Conservation (phyloP, 495 filamentous ascomycete species). For the Penicillium salamii region DNA sequence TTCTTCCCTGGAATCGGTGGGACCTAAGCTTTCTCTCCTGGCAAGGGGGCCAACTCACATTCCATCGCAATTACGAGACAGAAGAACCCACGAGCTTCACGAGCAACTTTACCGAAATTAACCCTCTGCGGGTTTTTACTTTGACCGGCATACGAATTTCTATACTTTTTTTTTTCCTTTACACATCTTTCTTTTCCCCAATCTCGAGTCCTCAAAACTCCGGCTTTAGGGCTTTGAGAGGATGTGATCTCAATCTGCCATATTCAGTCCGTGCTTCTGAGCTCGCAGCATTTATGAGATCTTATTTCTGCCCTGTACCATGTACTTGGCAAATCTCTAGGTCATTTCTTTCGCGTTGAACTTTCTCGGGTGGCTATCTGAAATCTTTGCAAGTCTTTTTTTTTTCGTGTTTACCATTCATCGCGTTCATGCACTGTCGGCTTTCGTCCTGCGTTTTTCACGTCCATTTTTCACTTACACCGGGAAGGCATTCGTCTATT, state of each 20-base stretch:
- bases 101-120: constrained; percentile 27
- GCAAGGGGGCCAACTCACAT: constrained; percentile 9
- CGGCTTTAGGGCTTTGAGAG: too few species aligned
- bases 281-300: neutral
- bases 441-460: constrained; percentile 25
- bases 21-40: neutral
- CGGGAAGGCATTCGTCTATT: constrained; percentile 24
- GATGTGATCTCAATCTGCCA: neutral
- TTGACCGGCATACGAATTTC: constrained; percentile 24
- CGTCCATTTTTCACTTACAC: constrained; percentile 20
- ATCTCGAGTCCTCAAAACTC: too few species aligned
- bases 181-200: too few species aligned
- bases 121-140: constrained; percentile 6
- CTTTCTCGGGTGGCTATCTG: constrained; percentile 32
- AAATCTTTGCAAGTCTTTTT: constrained; percentile 11
- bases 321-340: neutral
- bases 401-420: constrained; percentile 22
- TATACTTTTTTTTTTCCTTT: constrained; percentile 18
- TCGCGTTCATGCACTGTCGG: constrained; percentile 19
- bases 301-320: neutral
- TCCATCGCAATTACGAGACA: constrained; percentile 17
- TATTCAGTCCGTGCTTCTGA: neutral
- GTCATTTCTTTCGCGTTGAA: constrained; percentile 15
- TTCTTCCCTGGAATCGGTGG: neutral
- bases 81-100: constrained; percentile 37